Base-by-base conservation (phyloP, 2,329 filamentous ascomycete genomes). In the Calonectria naviculata region DNA sequence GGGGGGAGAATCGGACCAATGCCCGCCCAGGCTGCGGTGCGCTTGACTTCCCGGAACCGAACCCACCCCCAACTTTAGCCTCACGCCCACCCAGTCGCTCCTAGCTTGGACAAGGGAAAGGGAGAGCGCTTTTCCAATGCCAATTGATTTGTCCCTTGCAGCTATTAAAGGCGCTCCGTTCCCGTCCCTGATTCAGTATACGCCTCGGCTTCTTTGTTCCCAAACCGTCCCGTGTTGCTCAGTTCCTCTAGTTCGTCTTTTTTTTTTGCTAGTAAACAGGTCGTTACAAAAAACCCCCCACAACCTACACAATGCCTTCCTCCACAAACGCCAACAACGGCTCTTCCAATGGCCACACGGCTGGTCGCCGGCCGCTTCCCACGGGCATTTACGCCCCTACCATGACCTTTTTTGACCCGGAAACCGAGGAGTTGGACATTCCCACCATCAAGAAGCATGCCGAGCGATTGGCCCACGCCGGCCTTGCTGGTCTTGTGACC, bases 321-420 rank as follows among this genome's bases (percentile, higher is more conserved):
- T 68, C 77, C 71, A 75, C 78, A 42, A 76, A 71, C 58, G 24
- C 62, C 15, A 73, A 70, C 66, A 78, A 78, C 67, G 76, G 76
- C 68, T 71, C 71, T 34, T 63, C 71, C 38, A 74, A 73, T 49
- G 71, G 73, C 54, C 71, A 74, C 21, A 38, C 71, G 21, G 80
- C 83, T 73, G 74, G 83, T 21, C 85, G 85, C 72, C 85, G 88
- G 70, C 88, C 92, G 74, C 89, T 97, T 67, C 93, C 93, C 52
- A 92, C 93, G 79, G 94, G 94, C 81, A 95, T 97, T 81, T 97
- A 97, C 83, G 93, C 93, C 71, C 95, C 95, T 29, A 96, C 93
- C 71, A 94, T 97, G 92, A 97, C 94, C 79, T 97, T 97, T 83
- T 97, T 97, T 87, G 87, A 96, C 84, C 88, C 93, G 8, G 89